These are phyloP conservation scores for Moricandia arvensis DNA, from an alignment of 345 rosid genomes.

Conservation along the genomic window DNA sequence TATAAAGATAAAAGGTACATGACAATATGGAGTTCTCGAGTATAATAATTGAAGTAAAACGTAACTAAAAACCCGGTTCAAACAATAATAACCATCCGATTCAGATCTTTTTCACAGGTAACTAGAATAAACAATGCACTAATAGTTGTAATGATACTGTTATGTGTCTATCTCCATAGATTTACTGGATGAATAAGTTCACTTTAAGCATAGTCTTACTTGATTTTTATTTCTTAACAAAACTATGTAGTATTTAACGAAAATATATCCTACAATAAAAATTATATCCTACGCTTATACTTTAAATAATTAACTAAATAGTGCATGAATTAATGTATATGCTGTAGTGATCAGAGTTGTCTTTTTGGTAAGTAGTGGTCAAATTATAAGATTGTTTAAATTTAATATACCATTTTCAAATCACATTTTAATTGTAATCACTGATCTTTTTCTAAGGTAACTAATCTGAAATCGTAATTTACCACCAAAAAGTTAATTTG, in stretches of 20 bases:
- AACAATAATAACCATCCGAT: background rate
- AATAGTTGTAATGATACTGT: slow-evolving; percentile 20
- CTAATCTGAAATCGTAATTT: background rate
- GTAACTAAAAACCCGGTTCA: background rate
- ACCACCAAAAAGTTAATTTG: background rate
- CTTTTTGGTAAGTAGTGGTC: background rate
- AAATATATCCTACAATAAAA: background rate
- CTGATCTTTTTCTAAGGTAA: background rate
- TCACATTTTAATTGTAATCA: background rate
- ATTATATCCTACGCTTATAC: no score
- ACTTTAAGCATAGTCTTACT: slow-evolving; percentile 32
- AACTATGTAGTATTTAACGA: slow-evolving; percentile 1
- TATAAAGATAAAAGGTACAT: background rate
- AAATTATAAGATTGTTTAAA: background rate
- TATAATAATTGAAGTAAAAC: slow-evolving; percentile 2
- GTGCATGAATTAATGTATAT: background rate
- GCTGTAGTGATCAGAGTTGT: background rate
- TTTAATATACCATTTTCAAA: background rate
- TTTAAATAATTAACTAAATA: background rate
- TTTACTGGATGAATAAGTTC: slow-evolving; percentile 25
- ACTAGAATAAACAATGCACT: background rate
- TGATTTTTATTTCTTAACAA: slow-evolving; percentile 24
- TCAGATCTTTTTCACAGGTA: background rate
- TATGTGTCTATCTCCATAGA: background rate
- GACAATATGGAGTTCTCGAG: background rate